Evolutionary conservation across 441 rosid genomes (phyloP), one percentile per base, ranked within the genome.

Genomic region (Erodium moschatum): DNA sequence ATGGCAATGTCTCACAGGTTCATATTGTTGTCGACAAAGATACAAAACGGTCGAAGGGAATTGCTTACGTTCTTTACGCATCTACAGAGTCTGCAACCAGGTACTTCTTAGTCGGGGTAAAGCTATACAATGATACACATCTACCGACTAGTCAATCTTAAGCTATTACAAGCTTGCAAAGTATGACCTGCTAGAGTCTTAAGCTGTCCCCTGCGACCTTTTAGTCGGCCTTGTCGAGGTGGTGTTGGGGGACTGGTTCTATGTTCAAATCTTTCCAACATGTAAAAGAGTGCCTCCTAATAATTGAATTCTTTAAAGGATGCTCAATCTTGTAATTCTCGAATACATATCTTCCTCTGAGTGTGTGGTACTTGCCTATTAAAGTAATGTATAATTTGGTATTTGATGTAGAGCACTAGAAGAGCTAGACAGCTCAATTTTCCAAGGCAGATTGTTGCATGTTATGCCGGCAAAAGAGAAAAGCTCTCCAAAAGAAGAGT

Each of bases 391-490:
- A 75, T 64, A 50, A 2, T 71, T 38, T 77, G 75, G 67, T 67
- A 73, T 67, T 69, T 73, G 72, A 19, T 85, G 72, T 80, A 91
- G 98, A 83, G 97, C 97, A 52, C 79, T 93, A 74, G 85, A 81
- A 75, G 85, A 83, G 71, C 72, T 87, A 68, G 96, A 91, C 83
- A 83, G 82, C 65, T 78, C 95, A 76, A 83, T 70, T 78, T 93
- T 93, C 74, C 98, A 91, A 77, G 98, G 97, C 3, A 87, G 98
- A 76, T 77, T 88, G 77, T 70, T 91, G 83, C 98, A 93, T 82
- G 82, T 88, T 68, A 72, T 88, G 87, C 92, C 89, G 61, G 87
- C 97, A 44, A 83, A 83, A 80, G 82, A 73, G 73, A 88, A 82
- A 62, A 56, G 48, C 35, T 46, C 80, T 10, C 72, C 85, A 65